Evolutionary conservation across 192 early-diverging fungal species (phyloP), one percentile per base, ranked within the genome.

Genomic region (Funneliformis mosseae): DNA sequence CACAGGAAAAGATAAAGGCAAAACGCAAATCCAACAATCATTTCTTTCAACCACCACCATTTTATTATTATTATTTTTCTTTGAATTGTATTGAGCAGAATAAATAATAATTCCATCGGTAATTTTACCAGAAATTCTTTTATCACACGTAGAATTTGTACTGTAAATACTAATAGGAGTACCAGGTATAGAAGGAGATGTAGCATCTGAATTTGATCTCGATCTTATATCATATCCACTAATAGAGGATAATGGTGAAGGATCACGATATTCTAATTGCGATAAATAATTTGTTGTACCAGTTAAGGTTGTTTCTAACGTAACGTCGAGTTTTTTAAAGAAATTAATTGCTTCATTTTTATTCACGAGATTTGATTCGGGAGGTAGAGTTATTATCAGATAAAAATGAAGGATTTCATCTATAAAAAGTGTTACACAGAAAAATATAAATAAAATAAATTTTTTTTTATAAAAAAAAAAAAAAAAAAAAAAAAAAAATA

Each of bases 1-100:
- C 21, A 90, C 85, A 28, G 89, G 88, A 10, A 89, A 81, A 25
- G 74, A 79, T 39, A 90, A 82, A 2, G 87, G 88, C 63, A 87
- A 88, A 25, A 89, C 81, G 38, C 87, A 87, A 23, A 82, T 85
- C 81, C 84, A 86, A 8, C 79, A 50, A 23, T 85, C 81, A 41
- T 90, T 82, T 41, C 85, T 76, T 28, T 84, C 76, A 50, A 83
- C 67, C 12, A 89, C 68, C 39, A 83, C 83, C 18, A 77, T 61
- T 27, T 86, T 80, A 28, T 81, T 79, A 16, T 88, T 84, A 55
- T 21, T 83, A 23, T 80, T 33, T 33, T 33, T 33, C 33, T 33
- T 73, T 1, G 84, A 33, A 62, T 85, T 88, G 60, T 88, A 88
- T 0, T 83, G 80, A 42, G 87, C 84, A 3, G 88, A 84, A 63